A percentile compares a stretch with the other conserved stretches of the same genome.
phyloP scores from a whole-genome alignment of 257 asterid genomes.

The Asclepias syriaca region DNA sequence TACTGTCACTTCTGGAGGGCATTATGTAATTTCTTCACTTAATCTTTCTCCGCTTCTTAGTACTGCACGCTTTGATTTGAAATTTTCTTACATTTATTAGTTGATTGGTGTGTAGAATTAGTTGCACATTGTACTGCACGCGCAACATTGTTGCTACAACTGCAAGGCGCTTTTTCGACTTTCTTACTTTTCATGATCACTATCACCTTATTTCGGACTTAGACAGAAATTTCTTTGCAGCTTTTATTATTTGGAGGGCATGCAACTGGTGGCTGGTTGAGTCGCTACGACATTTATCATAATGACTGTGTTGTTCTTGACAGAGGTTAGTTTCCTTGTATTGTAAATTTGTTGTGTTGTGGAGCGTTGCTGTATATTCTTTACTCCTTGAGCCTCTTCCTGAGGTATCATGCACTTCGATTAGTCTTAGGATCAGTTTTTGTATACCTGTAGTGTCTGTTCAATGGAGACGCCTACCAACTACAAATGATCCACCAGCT shows the following conservation, averaged over 20 bases:
- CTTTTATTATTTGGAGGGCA: slow-evolving; percentile 97
- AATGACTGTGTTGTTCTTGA: slow-evolving; percentile 88
- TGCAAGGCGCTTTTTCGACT: not conserved
- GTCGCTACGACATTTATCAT: slow-evolving; percentile 91
- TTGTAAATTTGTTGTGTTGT: not conserved
- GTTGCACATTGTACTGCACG: not conserved
- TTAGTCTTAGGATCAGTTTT: not conserved
- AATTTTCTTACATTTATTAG: not conserved
- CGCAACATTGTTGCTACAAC: not conserved
- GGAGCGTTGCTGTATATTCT: not conserved
- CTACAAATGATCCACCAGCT: slow-evolving; percentile 71
- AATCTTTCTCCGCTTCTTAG: not conserved
- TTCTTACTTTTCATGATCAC: not conserved
- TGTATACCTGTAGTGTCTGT: slow-evolving; percentile 56
- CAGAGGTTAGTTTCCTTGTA: slow-evolving; percentile 56
- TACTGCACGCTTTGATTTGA: not conserved
- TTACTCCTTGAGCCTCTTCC: not conserved
- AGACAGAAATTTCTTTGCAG: slow-evolving; percentile 41
- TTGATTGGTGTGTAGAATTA: not conserved
- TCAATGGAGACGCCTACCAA: slow-evolving; percentile 89
- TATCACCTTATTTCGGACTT: slow-evolving; percentile 11
- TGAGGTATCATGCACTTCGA: not conserved
- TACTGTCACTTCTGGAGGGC: slow-evolving; percentile 95
- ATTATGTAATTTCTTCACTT: slow-evolving; percentile 43
- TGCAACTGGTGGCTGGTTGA: slow-evolving; percentile 99